Base-by-base conservation (phyloP, 148 eudicot genomes). In the Rhododendron simsii region DNA sequence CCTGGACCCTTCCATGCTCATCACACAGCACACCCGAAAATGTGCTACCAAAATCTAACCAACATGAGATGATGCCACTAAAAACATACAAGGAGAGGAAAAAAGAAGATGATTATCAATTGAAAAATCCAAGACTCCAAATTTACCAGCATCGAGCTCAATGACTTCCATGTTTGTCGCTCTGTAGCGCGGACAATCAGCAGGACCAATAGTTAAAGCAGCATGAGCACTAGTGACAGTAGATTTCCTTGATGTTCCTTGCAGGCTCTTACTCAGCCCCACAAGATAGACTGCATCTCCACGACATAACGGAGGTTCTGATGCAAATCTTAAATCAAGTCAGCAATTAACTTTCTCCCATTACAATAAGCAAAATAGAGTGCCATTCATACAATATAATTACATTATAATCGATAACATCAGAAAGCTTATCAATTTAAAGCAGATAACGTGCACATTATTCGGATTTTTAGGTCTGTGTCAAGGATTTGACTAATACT, bases 161-260 rank as follows among this genome's bases (percentile, higher is more conserved):
- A 96, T 93, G 83, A 95, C 98, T 90, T 96, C 99, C 99, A 96
- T 94, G 87, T 96, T 96, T 69, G 90, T 95, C 85, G 98, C 98
- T 90, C 99, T 92, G 87, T 96, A 96, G 78, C 96, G 94, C 23
- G 99, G 99, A 89, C 92, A 90, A 87, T 93, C 96, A 84, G 98
- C 98, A 23, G 96, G 94, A 73, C 92, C 92, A 85, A 95, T 92
- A 87, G 91, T 95, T 41, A 96, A 85, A 51, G 99, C 95, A 87
- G 98, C 95, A 88, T 91, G 92, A 30, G 98, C 96, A 83, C 94
- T 94, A 87, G 98, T 96, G 85, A 96, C 98, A 87, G 92, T 84
- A 30, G 99, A 96, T 89, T 94, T 96, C 87, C 99, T 90, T 10
- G 98, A 96, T 73, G 96, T 95, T 86, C 96, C 98, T 81, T 93